phyloP scores from a whole-genome alignment of 768 basidiomycete genomes.

The Tricholoma saponaceum region DNA sequence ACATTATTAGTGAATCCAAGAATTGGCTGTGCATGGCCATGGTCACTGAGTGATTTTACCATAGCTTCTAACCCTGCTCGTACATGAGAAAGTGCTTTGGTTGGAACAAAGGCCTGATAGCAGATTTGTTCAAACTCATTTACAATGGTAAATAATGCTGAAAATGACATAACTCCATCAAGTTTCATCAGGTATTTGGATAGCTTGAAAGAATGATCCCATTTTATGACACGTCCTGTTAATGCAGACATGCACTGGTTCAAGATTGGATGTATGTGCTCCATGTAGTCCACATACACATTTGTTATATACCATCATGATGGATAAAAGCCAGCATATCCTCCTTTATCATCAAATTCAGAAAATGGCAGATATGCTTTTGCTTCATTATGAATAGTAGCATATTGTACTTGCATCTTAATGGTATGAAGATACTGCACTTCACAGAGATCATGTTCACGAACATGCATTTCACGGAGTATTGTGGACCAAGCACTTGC shows the following conservation, averaged over 20 bases:
- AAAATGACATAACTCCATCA: conserved; percentile 6
- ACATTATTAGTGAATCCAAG: conserved; percentile 12
- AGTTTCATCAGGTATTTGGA: conserved; percentile 12
- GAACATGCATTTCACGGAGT: conserved; percentile 12
- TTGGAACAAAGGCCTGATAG: conserved; percentile 3
- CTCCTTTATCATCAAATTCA: conserved; percentile 3
- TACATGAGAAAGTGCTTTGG: conserved; percentile 12
- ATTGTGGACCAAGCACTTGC: not conserved
- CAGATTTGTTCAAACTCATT: conserved; percentile 16
- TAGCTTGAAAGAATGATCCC: conserved; percentile 13
- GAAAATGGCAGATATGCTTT: conserved; percentile 8
- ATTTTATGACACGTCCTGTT: conserved; percentile 8
- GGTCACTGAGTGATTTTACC: not conserved
- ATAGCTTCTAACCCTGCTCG: conserved; percentile 7
- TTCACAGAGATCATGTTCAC: conserved; percentile 11
- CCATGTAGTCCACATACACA: conserved; percentile 14
- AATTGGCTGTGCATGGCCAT: conserved; percentile 5
- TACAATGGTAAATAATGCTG: conserved; percentile 10
- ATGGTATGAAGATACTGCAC: not conserved
- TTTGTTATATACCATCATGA: conserved; percentile 10
- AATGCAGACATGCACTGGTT: conserved; percentile 14
- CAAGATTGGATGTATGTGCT: conserved; percentile 9
- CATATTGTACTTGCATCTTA: not conserved
- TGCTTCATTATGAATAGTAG: conserved; percentile 6
- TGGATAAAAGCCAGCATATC: conserved; percentile 11